These are phyloP conservation scores for Fragilariopsis cylindrus DNA, from an alignment of 108 stramenopile genomes.

Conservation along the genomic window DNA sequence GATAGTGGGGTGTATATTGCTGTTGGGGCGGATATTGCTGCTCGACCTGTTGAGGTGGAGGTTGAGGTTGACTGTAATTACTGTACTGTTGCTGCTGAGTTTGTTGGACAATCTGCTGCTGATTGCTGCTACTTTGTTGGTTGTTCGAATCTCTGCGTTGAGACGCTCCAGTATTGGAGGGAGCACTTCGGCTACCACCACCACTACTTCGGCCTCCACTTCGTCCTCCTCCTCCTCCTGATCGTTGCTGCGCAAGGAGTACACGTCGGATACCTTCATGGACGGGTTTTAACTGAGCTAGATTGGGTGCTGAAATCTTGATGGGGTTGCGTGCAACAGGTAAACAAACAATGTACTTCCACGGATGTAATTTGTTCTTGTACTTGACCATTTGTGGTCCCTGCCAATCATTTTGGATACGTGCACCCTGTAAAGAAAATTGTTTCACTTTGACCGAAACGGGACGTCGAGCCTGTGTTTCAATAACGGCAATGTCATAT, in stretches of 20 bases:
- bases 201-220: background rate
- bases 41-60: slow-evolving; percentile 15
- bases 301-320: slow-evolving; percentile 88
- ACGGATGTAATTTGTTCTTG: slow-evolving; percentile 90
- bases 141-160: slow-evolving; percentile 3
- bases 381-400: slow-evolving; percentile 93
- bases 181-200: background rate
- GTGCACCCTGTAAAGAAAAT: slow-evolving; percentile 87
- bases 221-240: slow-evolving; percentile 39
- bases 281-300: slow-evolving; percentile 77
- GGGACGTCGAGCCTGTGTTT: slow-evolving; percentile 86
- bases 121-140: background rate
- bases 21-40: slow-evolving; percentile 13
- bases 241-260: slow-evolving; percentile 77
- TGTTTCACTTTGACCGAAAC: slow-evolving; percentile 92
- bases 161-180: slow-evolving; percentile 10
- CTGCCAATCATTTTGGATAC: slow-evolving; percentile 91
- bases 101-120: slow-evolving; percentile 3
- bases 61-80: slow-evolving; percentile 8
- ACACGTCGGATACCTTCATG: slow-evolving; percentile 87
- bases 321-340: slow-evolving; percentile 86
- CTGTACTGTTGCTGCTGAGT: background rate
- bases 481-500: slow-evolving; percentile 92
- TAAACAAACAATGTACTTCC: slow-evolving; percentile 86
- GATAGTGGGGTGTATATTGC: background rate